A percentile compares a stretch with the other conserved stretches of the same genome.
phyloP scores from a whole-genome alignment of 441 rosid genomes.

The Croton laevigatus region DNA sequence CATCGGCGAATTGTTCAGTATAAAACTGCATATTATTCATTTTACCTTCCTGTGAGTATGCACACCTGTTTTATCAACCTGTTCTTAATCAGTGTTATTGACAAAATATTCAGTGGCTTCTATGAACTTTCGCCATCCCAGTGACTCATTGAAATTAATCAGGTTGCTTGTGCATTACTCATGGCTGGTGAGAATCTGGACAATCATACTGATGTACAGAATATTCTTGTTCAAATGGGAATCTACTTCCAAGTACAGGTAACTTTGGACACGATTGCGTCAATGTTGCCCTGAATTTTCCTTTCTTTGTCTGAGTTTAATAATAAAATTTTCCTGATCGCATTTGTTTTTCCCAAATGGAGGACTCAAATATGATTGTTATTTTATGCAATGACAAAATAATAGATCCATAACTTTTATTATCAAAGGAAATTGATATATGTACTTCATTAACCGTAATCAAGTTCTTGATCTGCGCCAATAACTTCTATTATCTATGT shows the following conservation, averaged over 20 bases:
- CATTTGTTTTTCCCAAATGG: neutral
- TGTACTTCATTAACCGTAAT: neutral
- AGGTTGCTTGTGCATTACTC: slow-evolving; percentile 84
- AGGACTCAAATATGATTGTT: neutral
- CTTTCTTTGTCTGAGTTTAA: neutral
- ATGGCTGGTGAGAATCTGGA: slow-evolving; percentile 80
- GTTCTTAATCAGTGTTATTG: neutral
- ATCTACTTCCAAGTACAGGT: slow-evolving; percentile 89
- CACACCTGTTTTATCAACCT: neutral
- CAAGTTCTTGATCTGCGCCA: neutral
- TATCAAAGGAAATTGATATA: neutral
- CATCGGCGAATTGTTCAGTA: slow-evolving; percentile 80
- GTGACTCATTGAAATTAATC: slow-evolving; percentile 9
- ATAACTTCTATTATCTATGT: slow-evolving; percentile 17
- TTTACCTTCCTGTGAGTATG: slow-evolving; percentile 86
- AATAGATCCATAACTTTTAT: too few relatives aligned
- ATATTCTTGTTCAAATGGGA: slow-evolving; percentile 83
- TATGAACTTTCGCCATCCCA: neutral
- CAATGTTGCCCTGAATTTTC: neutral
- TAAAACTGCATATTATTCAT: slow-evolving; percentile 86
- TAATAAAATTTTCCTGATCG: neutral
- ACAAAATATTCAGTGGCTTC: neutral
- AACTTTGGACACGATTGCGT: slow-evolving; percentile 8
- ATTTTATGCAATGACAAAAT: neutral
- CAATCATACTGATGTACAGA: slow-evolving; percentile 61